A percentile compares a stretch with the other conserved stretches of the same genome.
These are phyloP conservation scores for Calocera viscosa DNA, from an alignment of 768 basidiomycete genomes.

Conservation along the genomic window DNA sequence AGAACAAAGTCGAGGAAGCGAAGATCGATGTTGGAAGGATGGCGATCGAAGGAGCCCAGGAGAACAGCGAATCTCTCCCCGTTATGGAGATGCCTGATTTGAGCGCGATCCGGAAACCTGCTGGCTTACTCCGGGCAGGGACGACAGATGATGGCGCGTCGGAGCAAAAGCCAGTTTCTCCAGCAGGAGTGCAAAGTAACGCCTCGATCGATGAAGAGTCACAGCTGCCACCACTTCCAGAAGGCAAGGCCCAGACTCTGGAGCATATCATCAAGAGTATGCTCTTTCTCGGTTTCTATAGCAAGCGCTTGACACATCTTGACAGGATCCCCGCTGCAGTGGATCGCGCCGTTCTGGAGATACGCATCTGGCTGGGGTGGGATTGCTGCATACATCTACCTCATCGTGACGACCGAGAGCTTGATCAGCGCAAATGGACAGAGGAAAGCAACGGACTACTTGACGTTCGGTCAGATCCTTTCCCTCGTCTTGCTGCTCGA, in stretches of 20 bases:
- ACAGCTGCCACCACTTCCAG: no score
- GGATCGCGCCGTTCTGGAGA: background rate
- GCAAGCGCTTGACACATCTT: background rate
- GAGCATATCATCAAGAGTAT: no score
- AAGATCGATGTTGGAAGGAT: background rate
- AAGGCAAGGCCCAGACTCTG: no score
- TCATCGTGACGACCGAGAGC: background rate
- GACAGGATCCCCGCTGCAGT: background rate
- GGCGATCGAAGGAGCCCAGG: background rate
- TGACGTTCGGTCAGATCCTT: constrained; percentile 5
- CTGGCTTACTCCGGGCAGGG: no score
- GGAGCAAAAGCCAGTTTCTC: no score
- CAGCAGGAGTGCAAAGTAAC: no score
- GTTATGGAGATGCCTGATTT: no score
- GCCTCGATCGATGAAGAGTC: no score
- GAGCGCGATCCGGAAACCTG: no score
- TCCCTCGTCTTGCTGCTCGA: constrained; percentile 1
- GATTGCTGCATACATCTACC: background rate
- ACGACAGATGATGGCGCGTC: no score
- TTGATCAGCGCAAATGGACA: background rate
- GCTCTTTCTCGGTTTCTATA: no score
- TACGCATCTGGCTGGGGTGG: background rate
- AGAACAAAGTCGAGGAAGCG: background rate
- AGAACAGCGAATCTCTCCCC: no score
- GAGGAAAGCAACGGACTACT: background rate